Base-by-base conservation (phyloP, 75 land plant genomes). In the Picea sitchensis region DNA sequence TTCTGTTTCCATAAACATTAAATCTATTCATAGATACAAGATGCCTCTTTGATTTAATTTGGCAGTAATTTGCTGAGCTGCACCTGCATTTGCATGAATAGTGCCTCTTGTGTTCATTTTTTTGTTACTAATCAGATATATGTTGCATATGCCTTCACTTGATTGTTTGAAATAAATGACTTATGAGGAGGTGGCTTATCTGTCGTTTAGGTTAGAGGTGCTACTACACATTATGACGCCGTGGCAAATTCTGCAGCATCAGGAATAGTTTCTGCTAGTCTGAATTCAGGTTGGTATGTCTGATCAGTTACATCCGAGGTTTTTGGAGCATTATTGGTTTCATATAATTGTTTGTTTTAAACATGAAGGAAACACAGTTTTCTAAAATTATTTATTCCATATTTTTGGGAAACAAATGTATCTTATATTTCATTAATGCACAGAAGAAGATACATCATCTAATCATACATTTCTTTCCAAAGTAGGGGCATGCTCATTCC, bases 161-260 rank as follows among this genome's bases (percentile, higher is more conserved):
- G 14, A 2, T 41, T 71, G 11, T 38, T 71, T 47, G 44, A 71
- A 71, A 41, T 71, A 71, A 69, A 44, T 44, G 11, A 51, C 56
- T 51, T 51, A 51, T 51, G n/a, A 71, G 47, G 23, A 68, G 72
- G 5, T 41, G 47, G 20, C 26, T 20, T 38, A 38, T 68, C 44
- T 38, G n/a, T 68, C n/a, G 26, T 58, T 58, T 87, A 96, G 99
- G 83, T 96, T 58, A 92, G 95, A 88, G 99, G 99, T 73, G 90
- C 92, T 76, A 96, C 99, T 34, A 85, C 95, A 58, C 99, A 96
- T 75, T 96, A 96, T 88, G 99, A 96, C 79, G 97, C 99, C 59
- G 99, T 96, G 65, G 99, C 92, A 6, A 94, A 94, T 88, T 91
- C 93, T 76, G 95, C 95, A 44, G 91, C 99, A 76, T 96, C 99